These are phyloP conservation scores for Artemisia argyi DNA, from an alignment of 129 eudicot species.

Conservation along the genomic window DNA sequence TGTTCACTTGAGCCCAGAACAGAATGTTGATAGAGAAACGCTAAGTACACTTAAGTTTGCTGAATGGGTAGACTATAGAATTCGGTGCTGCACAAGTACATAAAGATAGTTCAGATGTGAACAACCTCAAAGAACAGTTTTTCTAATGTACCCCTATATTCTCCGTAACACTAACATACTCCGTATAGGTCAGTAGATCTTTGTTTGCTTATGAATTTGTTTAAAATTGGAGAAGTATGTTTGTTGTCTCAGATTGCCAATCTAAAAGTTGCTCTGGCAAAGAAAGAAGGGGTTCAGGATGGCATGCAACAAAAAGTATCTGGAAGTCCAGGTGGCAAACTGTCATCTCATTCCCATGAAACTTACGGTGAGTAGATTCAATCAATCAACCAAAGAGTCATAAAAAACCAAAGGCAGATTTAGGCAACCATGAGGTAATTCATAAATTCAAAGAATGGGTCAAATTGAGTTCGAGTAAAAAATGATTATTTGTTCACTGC, in stretches of 20 bases:
- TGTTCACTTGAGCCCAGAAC: too few species aligned
- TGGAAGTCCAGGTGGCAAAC: constrained; percentile 62
- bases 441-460: neutral
- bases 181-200: neutral
- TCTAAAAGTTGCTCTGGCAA: too few species aligned
- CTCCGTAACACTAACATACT: neutral
- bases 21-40: too few species aligned
- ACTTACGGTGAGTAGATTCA: constrained; percentile 35
- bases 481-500: too few species aligned
- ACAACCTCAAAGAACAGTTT: constrained; percentile 96
- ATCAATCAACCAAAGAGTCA: constrained; percentile 37
- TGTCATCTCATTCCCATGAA: constrained; percentile 56
- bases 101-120: constrained; percentile 78
- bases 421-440: constrained; percentile 75
- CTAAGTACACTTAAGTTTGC: constrained; percentile 42
- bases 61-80: constrained; percentile 92
- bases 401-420: constrained; percentile 75
- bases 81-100: constrained; percentile 96
- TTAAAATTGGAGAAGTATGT: neutral
- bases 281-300: constrained; percentile 61
- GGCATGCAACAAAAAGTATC: constrained; percentile 41
- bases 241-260: constrained; percentile 60
- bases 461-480: too few species aligned
- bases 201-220: constrained; percentile 5
- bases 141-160: neutral